Conservation (phyloP, 257 asterid genomes). For the Primulina eburnea region DNA sequence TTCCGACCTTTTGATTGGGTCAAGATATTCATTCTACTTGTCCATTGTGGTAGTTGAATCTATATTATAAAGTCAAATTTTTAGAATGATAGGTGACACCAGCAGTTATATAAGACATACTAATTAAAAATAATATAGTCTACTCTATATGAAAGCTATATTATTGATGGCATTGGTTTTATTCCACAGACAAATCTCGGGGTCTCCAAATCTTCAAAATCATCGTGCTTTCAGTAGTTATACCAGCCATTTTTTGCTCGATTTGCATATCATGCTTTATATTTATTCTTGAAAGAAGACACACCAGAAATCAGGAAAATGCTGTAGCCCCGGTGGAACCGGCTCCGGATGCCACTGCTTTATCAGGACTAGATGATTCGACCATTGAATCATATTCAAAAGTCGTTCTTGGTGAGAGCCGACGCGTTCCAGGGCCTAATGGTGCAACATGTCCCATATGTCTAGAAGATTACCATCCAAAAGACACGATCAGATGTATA, state of each 20-base stretch:
- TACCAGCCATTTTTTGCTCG: constrained; percentile 40
- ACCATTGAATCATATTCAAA: constrained; percentile 63
- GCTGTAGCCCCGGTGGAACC: constrained; percentile 11
- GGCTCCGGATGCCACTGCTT: constrained; percentile 14
- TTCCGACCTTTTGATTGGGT: constrained; percentile 12
- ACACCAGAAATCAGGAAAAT: constrained; percentile 8
- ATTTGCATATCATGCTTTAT: constrained; percentile 35
- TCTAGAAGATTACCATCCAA: constrained; percentile 57
- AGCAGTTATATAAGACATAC: not conserved
- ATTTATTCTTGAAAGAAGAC: constrained; percentile 30
- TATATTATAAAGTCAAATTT: constrained; percentile 20
- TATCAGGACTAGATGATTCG: constrained; percentile 56
- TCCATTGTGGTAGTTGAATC: constrained; percentile 19
- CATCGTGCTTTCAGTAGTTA: constrained; percentile 37
- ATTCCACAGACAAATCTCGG: constrained; percentile 28
- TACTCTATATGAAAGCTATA: not conserved
- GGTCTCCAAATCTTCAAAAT: constrained; percentile 34
- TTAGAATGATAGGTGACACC: constrained; percentile 13
- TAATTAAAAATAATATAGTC: not conserved
- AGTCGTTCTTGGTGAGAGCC: constrained; percentile 65
- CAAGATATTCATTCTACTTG: not conserved
- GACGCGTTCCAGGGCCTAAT: constrained; percentile 61
- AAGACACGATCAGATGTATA: constrained; percentile 56
- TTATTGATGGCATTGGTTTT: not conserved
- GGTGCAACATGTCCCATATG: constrained; percentile 74